Conservation (phyloP, 768 basidiomycete species). For the Rhizopogon sp. region DNA sequence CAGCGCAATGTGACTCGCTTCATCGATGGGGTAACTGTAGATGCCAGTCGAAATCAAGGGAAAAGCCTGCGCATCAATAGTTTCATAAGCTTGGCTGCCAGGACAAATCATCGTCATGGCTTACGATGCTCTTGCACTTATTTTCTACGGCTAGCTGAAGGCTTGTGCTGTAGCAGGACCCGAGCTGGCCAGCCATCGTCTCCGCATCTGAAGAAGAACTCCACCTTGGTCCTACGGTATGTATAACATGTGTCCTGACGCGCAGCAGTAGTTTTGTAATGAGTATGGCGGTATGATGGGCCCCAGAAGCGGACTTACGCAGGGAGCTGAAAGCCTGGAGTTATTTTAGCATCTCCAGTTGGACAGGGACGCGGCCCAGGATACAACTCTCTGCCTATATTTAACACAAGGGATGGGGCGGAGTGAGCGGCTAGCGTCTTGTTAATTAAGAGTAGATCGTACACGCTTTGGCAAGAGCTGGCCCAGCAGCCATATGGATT, state of each 20-base stretch:
- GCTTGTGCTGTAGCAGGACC: slow-evolving; percentile 65
- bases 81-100: neutral
- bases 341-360: slow-evolving; percentile 77
- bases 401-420: neutral
- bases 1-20: slow-evolving; percentile 70
- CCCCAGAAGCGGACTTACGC: slow-evolving; percentile 45
- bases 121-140: slow-evolving; percentile 59
- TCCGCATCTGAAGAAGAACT: slow-evolving; percentile 31
- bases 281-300: neutral
- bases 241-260: slow-evolving; percentile 64
- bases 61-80: slow-evolving; percentile 51
- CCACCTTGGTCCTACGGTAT: slow-evolving; percentile 78
- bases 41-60: slow-evolving; percentile 77
- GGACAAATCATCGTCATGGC: neutral
- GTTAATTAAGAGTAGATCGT: neutral
- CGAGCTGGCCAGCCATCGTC: slow-evolving; percentile 47
- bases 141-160: slow-evolving; percentile 58
- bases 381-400: neutral
- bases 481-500: slow-evolving; percentile 74
- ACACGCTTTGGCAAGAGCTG: slow-evolving; percentile 36
- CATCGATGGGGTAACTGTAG: slow-evolving; percentile 72
- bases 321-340: slow-evolving; percentile 69
- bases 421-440: neutral
- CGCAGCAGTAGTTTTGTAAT: neutral
- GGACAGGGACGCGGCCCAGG: slow-evolving; percentile 35